Percentiles rank a stretch among this genome's conserved stretches.
Conservation (phyloP, 2,329 filamentous ascomycete species). For the Fusarium nelsonii region DNA sequence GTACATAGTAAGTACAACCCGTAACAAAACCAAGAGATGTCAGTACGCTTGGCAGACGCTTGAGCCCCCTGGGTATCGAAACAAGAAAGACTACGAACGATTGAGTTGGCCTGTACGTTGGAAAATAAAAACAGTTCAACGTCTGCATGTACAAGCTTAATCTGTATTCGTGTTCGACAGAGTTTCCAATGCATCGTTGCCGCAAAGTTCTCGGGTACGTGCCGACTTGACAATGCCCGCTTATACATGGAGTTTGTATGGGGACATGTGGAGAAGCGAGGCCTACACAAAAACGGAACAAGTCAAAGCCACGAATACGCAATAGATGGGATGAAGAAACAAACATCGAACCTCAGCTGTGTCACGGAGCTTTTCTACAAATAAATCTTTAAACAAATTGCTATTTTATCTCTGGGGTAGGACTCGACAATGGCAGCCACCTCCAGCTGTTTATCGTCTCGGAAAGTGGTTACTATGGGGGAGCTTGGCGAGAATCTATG, state of each 20-base stretch:
- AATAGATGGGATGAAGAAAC: not conserved
- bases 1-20: not conserved
- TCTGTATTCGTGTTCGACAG: not conserved
- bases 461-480: slow-evolving; percentile 12
- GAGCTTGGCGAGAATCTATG: slow-evolving; percentile 1
- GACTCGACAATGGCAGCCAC: not conserved
- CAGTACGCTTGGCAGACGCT: slow-evolving; percentile 13
- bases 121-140: not conserved
- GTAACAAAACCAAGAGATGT: not conserved
- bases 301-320: not conserved
- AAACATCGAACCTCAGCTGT: slow-evolving; percentile 1
- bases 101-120: not conserved
- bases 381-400: not conserved
- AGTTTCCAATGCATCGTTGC: slow-evolving; percentile 11
- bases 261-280: slow-evolving; percentile 25
- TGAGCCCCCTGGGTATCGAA: not conserved
- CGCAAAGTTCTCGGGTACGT: slow-evolving; percentile 26
- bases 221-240: slow-evolving; percentile 14
- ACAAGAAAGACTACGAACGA: not conserved
- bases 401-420: too few relatives aligned
- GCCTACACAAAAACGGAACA: slow-evolving; percentile 18
- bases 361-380: slow-evolving; percentile 5
- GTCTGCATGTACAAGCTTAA: not conserved
- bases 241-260: slow-evolving; percentile 5
- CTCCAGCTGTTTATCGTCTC: not conserved